phyloP scores from a whole-genome alignment of 768 basidiomycete species.

The Lactarius sanguifluus region DNA sequence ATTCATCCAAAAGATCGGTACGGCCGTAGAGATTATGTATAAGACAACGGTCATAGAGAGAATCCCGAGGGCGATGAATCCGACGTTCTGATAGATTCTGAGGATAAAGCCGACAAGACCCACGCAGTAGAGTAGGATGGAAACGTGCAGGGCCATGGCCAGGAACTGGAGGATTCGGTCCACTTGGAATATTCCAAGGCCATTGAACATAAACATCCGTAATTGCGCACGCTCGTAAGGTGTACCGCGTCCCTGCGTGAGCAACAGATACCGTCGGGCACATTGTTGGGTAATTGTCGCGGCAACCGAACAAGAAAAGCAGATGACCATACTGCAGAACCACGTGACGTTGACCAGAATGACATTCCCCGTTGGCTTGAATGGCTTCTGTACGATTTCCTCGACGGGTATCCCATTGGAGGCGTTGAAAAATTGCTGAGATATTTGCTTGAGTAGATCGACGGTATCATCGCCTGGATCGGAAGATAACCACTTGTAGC shows the following conservation, averaged over 20 bases:
- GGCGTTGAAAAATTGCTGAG: neutral
- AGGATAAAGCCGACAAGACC: neutral
- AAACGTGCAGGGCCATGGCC: neutral
- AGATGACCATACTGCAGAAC: conserved; percentile 12
- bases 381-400: neutral
- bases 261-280: conserved; percentile 2
- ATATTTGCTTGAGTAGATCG: neutral
- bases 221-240: neutral
- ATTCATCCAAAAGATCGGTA: neutral
- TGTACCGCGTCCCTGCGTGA: neutral
- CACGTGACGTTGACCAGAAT: conserved; percentile 5
- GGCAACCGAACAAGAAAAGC: conserved; percentile 1
- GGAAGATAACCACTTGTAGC: conserved; percentile 18
- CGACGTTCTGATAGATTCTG: neutral
- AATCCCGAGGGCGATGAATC: neutral
- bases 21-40: neutral
- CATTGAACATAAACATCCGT: neutral
- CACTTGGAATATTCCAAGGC: neutral
- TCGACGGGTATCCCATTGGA: conserved; percentile 2
- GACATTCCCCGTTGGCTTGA: neutral
- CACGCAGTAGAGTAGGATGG: conserved; percentile 1
- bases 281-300: conserved; percentile 18
- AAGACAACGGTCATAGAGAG: too few relatives aligned
- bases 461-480: neutral
- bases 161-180: neutral